A percentile compares a stretch with the other conserved stretches of the same genome.
Conservation (phyloP, 441 rosid species). For the Arabidopsis lyrata region DNA sequence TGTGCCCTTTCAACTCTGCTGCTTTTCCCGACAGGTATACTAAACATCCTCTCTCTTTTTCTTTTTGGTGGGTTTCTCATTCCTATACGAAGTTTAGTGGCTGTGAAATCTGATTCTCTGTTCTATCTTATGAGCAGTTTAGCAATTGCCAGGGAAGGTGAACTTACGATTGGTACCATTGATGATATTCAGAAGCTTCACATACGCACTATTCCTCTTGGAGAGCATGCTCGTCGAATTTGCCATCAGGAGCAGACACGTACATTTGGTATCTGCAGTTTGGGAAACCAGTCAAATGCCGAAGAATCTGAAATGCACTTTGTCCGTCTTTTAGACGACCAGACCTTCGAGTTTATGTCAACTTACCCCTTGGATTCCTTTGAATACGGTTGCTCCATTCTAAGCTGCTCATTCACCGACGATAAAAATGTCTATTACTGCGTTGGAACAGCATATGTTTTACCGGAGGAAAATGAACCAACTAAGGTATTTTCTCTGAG, state of each 20-base stretch:
- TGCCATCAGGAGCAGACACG: slow-evolving; percentile 98
- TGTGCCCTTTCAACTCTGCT: slow-evolving; percentile 98
- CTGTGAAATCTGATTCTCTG: slow-evolving; percentile 37
- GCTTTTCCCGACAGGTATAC: slow-evolving; percentile 96
- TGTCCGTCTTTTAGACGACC: slow-evolving; percentile 91
- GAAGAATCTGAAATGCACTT: slow-evolving; percentile 90
- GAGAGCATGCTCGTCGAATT: slow-evolving; percentile 95
- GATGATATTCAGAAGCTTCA: slow-evolving; percentile 99
- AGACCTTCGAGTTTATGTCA: slow-evolving; percentile 86
- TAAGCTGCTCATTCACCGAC: slow-evolving; percentile 92
- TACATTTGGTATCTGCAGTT: slow-evolving; percentile 90
- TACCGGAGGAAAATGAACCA: slow-evolving; percentile 97
- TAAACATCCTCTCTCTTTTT: background rate
- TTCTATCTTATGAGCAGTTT: slow-evolving; percentile 62
- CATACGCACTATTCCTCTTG: slow-evolving; percentile 94
- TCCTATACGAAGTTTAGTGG: slow-evolving; percentile 10
- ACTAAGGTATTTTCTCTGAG: slow-evolving; percentile 66
- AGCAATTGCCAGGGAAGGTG: slow-evolving; percentile 98
- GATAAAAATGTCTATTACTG: slow-evolving; percentile 87
- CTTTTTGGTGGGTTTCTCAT: background rate
- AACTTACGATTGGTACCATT: slow-evolving; percentile 95
- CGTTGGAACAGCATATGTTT: slow-evolving; percentile 98
- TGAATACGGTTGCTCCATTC: slow-evolving; percentile 93
- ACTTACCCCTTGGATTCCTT: slow-evolving; percentile 85
- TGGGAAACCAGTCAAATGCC: slow-evolving; percentile 76